phyloP scores from a whole-genome alignment of 1,284 basidiomycete genomes.

The Termitomyces sp. region DNA sequence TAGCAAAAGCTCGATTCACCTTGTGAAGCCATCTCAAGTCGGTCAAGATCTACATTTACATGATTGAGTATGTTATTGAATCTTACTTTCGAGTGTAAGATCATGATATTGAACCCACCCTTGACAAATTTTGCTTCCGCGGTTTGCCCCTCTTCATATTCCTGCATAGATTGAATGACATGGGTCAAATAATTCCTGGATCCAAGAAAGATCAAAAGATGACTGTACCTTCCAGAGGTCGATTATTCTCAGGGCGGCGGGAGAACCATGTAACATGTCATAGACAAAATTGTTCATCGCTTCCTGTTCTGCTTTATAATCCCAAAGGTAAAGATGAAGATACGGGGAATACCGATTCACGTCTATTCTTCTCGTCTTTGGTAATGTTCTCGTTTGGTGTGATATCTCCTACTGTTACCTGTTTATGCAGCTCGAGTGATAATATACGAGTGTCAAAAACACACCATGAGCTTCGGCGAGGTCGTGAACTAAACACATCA shows the following conservation, averaged over 20 bases:
- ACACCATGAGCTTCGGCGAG: slow-evolving; percentile 90
- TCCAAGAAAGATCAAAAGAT: neutral
- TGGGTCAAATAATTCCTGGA: neutral
- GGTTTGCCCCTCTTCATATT: slow-evolving; percentile 85
- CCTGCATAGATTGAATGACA: slow-evolving; percentile 40
- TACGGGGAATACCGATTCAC: slow-evolving; percentile 56
- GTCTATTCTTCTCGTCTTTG: slow-evolving; percentile 72
- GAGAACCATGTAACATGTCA: slow-evolving; percentile 82
- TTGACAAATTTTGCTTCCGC: slow-evolving; percentile 90
- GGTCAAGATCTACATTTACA: slow-evolving; percentile 72
- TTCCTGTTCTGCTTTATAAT: slow-evolving; percentile 46
- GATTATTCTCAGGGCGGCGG: slow-evolving; percentile 75
- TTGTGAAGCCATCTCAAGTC: slow-evolving; percentile 89
- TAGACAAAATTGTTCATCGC: slow-evolving; percentile 90
- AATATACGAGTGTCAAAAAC: neutral
- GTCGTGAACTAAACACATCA: slow-evolving; percentile 91
- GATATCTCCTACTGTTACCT: slow-evolving; percentile 79
- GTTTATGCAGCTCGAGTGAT: neutral
- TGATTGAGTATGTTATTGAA: neutral
- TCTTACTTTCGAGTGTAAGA: neutral
- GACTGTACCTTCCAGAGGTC: slow-evolving; percentile 64
- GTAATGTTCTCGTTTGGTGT: slow-evolving; percentile 85
- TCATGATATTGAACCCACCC: slow-evolving; percentile 42
- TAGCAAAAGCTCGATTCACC: slow-evolving; percentile 32
- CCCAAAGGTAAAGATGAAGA: no score